Evolutionary conservation across 768 basidiomycete species (phyloP).

Genomic region (Tricholomella constricta): DNA sequence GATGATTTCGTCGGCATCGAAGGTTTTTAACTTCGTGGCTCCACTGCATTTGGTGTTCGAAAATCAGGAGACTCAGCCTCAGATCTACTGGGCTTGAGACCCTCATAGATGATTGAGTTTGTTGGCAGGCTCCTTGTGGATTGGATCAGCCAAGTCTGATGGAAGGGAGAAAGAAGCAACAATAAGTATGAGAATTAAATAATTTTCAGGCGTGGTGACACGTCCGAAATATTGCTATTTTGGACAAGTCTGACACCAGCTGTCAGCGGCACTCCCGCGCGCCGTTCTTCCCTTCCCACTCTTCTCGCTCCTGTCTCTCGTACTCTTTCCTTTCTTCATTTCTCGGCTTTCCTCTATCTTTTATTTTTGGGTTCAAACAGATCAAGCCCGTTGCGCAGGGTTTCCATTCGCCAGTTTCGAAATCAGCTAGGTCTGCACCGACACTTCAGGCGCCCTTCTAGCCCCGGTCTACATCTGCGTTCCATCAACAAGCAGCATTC

Average conservation of each 20-base stretch:
- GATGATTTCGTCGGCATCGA: too few relatives aligned
- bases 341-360: background rate
- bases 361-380: background rate
- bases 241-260: background rate
- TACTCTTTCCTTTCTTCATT: background rate
- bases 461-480: background rate
- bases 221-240: background rate
- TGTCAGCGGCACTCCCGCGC: background rate
- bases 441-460: background rate
- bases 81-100: too few relatives aligned
- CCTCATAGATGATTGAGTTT: too few relatives aligned
- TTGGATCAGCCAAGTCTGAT: conserved; percentile 9
- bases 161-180: background rate
- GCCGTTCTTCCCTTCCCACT: background rate
- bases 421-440: background rate
- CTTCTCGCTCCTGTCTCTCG: background rate
- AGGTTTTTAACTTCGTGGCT: too few relatives aligned
- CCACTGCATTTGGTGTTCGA: too few relatives aligned
- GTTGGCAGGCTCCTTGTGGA: background rate
- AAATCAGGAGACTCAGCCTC: too few relatives aligned
- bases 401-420: conserved; percentile 1
- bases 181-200: too few relatives aligned
- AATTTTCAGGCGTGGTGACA: too few relatives aligned
- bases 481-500: background rate
- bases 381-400: background rate